phyloP scores from a whole-genome alignment of 1,139 yeast species.

The Candida glucosophila region DNA sequence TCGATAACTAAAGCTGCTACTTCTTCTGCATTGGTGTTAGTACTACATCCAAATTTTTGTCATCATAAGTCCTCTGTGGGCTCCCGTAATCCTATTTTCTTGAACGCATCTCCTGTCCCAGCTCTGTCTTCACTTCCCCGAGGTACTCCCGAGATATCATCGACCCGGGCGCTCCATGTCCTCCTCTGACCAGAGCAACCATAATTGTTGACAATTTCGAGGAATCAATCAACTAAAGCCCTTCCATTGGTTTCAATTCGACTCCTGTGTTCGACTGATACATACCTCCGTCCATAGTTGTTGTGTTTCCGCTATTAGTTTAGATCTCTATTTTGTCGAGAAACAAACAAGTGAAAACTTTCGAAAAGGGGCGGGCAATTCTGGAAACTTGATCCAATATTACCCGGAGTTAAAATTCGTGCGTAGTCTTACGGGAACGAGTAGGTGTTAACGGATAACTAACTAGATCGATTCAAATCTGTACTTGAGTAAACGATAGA shows the following conservation, averaged over 20 bases:
- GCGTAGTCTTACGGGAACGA: no score
- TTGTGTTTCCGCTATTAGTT: neutral
- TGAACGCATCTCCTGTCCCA: neutral
- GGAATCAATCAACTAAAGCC: neutral
- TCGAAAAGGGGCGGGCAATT: no score
- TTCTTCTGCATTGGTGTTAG: slow-evolving; percentile 33
- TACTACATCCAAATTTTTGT: slow-evolving; percentile 5
- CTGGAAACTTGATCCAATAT: no score
- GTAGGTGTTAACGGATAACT: no score
- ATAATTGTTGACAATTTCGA: neutral
- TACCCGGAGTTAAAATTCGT: no score
- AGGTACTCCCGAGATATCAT: neutral
- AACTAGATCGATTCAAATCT: no score
- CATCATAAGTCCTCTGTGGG: neutral
- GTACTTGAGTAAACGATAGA: no score
- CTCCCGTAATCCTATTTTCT: neutral
- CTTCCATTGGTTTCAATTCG: no score
- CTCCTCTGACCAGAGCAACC: neutral
- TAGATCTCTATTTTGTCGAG: neutral
- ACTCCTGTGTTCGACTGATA: no score
- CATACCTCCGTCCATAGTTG: neutral
- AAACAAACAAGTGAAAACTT: no score
- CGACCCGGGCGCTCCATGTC: neutral
- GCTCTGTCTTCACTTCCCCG: neutral
- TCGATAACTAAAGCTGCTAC: slow-evolving; percentile 84